Base-by-base conservation (phyloP, 257 asterid genomes). In the Forsythia viridissima region DNA sequence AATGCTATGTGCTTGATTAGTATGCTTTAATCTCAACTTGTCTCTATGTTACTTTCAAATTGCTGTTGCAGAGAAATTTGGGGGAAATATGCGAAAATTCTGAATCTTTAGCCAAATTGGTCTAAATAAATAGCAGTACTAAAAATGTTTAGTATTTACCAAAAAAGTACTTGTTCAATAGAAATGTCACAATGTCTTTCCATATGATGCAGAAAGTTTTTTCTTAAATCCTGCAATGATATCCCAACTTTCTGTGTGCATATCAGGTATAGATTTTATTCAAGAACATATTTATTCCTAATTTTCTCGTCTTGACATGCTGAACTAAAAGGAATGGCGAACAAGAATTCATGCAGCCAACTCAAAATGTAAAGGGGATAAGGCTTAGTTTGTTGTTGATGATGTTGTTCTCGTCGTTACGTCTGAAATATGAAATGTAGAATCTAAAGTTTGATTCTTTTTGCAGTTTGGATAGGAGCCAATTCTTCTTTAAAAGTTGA, bases 381-480 rank as follows among this genome's bases (percentile, higher is more conserved):
- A 46, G 12, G 55, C 55, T 46, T 46, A 11, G 55, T 46, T 44
- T 11, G 15, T 10, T 44, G 51, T 44, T 44, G 51, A 44, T 9
- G 13, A 4, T 3, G 55, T 12, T 46, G 72, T 57, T 40, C 70
- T 61, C 55, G 57, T 70, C 65, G 24, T 79, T 55, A 10, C 13
- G 37, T 52, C 24, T 41, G 15, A 55, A 42, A 70, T 43, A 11
- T 37, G 59, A 63, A 78, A 34, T 30, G 42, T 66, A 78, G 10
- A 55, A 59, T 55, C 59, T 61, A 15, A 61, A 40, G 76, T 72
- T 46, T 21, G 6, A 72, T 46, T 30, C 9, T 43, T 20, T 72
- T 72, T 38, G 65, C 42, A 72, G 43, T 77, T 55, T 20, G 70
- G 52, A 20, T 30, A n/a, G 63, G 39, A 43, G 76, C 70, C 81